Percentiles rank a stretch among this genome's conserved stretches.
phyloP scores from a whole-genome alignment of 768 basidiomycete genomes.

The Lentinula raphanica region DNA sequence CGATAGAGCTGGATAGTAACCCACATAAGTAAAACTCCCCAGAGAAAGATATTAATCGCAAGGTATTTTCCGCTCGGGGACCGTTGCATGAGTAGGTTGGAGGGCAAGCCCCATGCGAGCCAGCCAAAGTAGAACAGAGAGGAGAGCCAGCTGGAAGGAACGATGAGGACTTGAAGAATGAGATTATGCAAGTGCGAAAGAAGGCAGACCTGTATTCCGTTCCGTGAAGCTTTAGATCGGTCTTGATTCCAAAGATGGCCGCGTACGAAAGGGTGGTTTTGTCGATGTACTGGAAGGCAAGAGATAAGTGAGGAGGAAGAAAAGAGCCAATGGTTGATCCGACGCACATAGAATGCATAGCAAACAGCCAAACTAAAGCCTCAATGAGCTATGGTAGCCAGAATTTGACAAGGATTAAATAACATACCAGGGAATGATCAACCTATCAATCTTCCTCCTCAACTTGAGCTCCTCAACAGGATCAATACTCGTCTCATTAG shows the following conservation, averaged over 20 bases:
- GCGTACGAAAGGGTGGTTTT: constrained; percentile 22
- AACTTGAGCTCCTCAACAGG: not conserved
- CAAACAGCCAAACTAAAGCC: constrained; percentile 6
- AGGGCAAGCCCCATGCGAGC: constrained; percentile 30
- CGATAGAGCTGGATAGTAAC: too few relatives aligned
- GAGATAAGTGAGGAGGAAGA: not conserved
- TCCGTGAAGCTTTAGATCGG: constrained; percentile 23
- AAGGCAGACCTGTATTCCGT: constrained; percentile 24
- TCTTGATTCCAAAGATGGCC: constrained; percentile 22
- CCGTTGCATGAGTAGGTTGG: constrained; percentile 30
- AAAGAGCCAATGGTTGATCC: not conserved
- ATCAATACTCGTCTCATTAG: constrained; percentile 1
- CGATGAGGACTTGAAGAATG: too few relatives aligned
- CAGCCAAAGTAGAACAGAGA: constrained; percentile 33
- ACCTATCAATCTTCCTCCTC: constrained; percentile 2
- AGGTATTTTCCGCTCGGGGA: constrained; percentile 28
- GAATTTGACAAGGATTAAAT: not conserved
- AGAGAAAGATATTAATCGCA: constrained; percentile 25
- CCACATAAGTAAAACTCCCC: constrained; percentile 28
- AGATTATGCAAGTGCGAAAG: not conserved
- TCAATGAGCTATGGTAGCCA: too few relatives aligned
- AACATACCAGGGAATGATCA: constrained; percentile 7
- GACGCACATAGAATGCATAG: constrained; percentile 9
- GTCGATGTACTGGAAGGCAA: constrained; percentile 13
- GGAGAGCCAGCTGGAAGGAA: constrained; percentile 14